Base-by-base conservation (phyloP, 2,329 filamentous ascomycete species). In the Dactylellina sp. region DNA sequence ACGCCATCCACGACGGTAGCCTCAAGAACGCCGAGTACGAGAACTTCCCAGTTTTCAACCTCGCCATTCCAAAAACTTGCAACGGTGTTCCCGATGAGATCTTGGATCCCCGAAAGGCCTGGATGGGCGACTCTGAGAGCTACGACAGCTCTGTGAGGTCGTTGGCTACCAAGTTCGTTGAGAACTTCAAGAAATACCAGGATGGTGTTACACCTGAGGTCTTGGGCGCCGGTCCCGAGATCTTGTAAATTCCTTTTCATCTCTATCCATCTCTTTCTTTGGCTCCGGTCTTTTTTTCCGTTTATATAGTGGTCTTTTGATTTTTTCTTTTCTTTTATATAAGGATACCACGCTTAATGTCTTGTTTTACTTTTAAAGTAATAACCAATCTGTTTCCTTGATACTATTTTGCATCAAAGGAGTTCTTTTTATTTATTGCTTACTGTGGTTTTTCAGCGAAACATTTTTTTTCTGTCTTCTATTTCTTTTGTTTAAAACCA, bases 161-260 rank as follows among this genome's bases (percentile, higher is more conserved):
- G 87, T 89, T 99, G 37, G 95, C 89, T 79, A 85, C 84, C 76
- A 87, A 98, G 76, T 99, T 99, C 86, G 88, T 89, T 80, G 92
- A 97, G 84, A 99, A 99, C 88, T 99, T 99, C 85, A 89, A 92
- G 85, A 97, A 97, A 86, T 97, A 96, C 85, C 86, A 89, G 79
- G 89, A 89, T 78, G 88, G 96, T 82, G 92, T 93, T 24, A 93
- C 91, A 32, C 85, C 87, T 78, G 91, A 94, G 39, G 91, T 93
- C 53, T 88, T 91, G 82, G 88, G 86, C 79, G 88, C 89, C 56
- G 88, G 87, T 6, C 88, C 88, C 16, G 16, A 59, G 56, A 50
- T 77, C 63, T 77, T 32, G 28, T 32, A 32, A 32, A 16, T 12
- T 28, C 28, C 35, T 61, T 61, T 46, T 52, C 53, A 46, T 52